Conservation (phyloP, 805 yeast species). For the Wickerhamiella galacta region DNA sequence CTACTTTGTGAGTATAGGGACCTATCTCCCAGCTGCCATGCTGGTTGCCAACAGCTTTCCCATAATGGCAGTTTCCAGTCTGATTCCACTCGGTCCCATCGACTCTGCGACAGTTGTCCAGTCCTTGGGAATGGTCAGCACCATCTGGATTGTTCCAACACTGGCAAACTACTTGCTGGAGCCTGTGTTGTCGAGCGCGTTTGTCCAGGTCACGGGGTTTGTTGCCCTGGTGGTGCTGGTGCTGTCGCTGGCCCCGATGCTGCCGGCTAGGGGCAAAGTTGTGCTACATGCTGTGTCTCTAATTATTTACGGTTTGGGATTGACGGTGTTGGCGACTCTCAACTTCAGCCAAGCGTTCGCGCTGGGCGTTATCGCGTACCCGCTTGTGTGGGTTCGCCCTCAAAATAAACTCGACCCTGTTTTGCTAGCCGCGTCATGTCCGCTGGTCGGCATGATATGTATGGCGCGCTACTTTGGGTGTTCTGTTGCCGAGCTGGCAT, state of each 20-base stretch:
- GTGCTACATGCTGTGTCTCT: constrained; percentile 32
- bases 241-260: constrained; percentile 8
- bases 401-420: constrained; percentile 12
- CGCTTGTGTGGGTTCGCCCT: constrained; percentile 46
- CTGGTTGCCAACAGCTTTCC: constrained; percentile 53
- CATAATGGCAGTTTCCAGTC: constrained; percentile 38
- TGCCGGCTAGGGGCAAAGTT: not conserved
- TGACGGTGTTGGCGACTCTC: constrained; percentile 59
- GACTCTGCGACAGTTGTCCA: too few relatives aligned
- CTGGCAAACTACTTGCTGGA: too few relatives aligned
- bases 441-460: constrained; percentile 27
- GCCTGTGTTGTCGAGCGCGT: not conserved
- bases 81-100: too few relatives aligned
- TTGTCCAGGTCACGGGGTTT: constrained; percentile 4
- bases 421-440: constrained; percentile 25
- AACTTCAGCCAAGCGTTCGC: constrained; percentile 69
- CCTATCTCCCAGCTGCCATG: constrained; percentile 76
- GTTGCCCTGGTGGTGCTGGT: constrained; percentile 12
- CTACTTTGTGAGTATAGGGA: constrained; percentile 80
- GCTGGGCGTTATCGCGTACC: constrained; percentile 56
- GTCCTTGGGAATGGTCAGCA: too few relatives aligned
- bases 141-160: not conserved
- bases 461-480: constrained; percentile 21
- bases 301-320: constrained; percentile 45
- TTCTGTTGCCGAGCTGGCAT: constrained; percentile 27